Evolutionary conservation across 2,329 filamentous ascomycete species (phyloP), one percentile per base, ranked within the genome.

Genomic region (Ophiostoma pallidulum): DNA sequence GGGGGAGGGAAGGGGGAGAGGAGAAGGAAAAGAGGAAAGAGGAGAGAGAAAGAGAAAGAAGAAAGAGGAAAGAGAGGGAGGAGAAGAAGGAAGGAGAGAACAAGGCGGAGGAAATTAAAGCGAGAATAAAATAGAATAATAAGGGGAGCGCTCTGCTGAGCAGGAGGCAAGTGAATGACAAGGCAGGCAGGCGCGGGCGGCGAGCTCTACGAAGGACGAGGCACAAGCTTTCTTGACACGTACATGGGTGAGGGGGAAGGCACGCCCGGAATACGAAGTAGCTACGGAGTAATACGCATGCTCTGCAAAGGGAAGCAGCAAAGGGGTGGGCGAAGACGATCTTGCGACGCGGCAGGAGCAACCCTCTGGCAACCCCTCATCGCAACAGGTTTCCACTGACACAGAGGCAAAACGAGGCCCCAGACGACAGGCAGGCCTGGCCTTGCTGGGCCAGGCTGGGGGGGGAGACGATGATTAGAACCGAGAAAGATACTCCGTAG

Each of bases 341-440:
- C 45, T 41, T 47, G 50, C 42, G 46, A 51, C 46, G 35, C 42
- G 48, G 49, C 45, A 49, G 36, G 48, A 38, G 40, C 49, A 31
- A 51, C 51, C 45, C 45, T 37, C 42, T 31, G 18, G 20, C 38
- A 37, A 26, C 26, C 46, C 39, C 39, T 42, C 24, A 39, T 44
- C 35, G 38, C 40, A 44, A 32, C 29, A 29, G 22, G 51, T 51
- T 53, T 51, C 51, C 37, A 51, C 24, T 28, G 10, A 28, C 24
- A 28, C 24, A 5, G 10, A 28, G 6, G 10, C 24, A 5, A 5
- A 10, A 28, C 24, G 24, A 10, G 24, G 24, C 24, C 24, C 10
- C 10, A 28, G 24, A 28, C 24, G 24, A 28, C 24, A 29, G 19
- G 28, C 29, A 36, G 38, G 32, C 10, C n/a, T 41, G n/a, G n/a